Conservation (phyloP, 2,329 filamentous ascomycete genomes). For the Chrysoporthe puriensis region DNA sequence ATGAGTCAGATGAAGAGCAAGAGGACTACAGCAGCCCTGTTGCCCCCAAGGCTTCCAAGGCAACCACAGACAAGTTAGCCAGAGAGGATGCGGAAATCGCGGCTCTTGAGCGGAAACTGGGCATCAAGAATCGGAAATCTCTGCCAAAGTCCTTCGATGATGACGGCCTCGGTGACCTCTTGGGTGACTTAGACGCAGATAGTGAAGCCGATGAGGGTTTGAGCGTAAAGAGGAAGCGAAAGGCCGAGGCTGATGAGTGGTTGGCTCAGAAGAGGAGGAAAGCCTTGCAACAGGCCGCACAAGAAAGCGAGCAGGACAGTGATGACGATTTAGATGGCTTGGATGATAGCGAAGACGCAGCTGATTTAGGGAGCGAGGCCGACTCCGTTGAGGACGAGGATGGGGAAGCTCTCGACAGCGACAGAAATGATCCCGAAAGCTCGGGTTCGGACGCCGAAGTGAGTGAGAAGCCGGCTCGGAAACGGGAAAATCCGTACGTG, state of each 20-base stretch:
- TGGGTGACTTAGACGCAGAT: slow-evolving; percentile 67
- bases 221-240: slow-evolving; percentile 65
- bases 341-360: slow-evolving; percentile 36
- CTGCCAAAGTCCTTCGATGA: slow-evolving; percentile 75
- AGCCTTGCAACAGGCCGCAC: slow-evolving; percentile 35
- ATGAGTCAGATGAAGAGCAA: slow-evolving; percentile 30
- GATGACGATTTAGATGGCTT: slow-evolving; percentile 35
- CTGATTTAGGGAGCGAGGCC: slow-evolving; percentile 28
- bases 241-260: slow-evolving; percentile 63
- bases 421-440: slow-evolving; percentile 44
- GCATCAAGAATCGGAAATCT: slow-evolving; percentile 77
- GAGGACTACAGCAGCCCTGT: slow-evolving; percentile 31
- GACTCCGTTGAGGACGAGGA: slow-evolving; percentile 38
- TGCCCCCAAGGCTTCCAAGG: slow-evolving; percentile 35
- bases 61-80: slow-evolving; percentile 66
- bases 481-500: slow-evolving; percentile 82
- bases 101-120: slow-evolving; percentile 83
- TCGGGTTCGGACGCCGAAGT: slow-evolving; percentile 43
- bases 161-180: slow-evolving; percentile 79
- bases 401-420: slow-evolving; percentile 38
- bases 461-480: slow-evolving; percentile 36
- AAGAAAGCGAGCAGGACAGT: slow-evolving; percentile 35
- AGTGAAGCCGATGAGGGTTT: slow-evolving; percentile 49
- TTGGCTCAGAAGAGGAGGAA: slow-evolving; percentile 60
- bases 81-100: slow-evolving; percentile 90